Conservation (phyloP, 2,329 filamentous ascomycete genomes). For the Talaromyces sp. region DNA sequence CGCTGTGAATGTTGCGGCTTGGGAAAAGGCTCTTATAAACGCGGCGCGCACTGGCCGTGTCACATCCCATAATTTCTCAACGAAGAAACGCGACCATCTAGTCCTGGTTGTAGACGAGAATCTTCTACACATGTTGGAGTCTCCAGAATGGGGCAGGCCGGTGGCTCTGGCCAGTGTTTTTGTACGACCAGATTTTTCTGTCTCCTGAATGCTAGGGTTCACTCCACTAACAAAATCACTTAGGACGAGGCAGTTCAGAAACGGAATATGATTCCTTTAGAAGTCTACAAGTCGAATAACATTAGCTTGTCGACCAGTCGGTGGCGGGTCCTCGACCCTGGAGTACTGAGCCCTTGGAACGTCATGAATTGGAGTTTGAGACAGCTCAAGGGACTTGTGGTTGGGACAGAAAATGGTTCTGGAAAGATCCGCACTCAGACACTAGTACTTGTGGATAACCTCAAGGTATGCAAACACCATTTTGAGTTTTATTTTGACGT, state of each 20-base stretch:
- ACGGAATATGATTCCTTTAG: slow-evolving; percentile 66
- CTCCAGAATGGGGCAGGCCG: slow-evolving; percentile 74
- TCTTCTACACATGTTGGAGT: slow-evolving; percentile 69
- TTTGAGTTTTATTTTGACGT: slow-evolving; percentile 15
- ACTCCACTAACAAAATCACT: not conserved
- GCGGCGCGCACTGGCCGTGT: slow-evolving; percentile 64
- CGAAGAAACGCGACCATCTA: slow-evolving; percentile 45
- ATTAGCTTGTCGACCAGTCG: slow-evolving; percentile 69
- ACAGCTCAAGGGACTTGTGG: slow-evolving; percentile 59
- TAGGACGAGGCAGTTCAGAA: slow-evolving; percentile 66
- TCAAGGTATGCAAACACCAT: slow-evolving; percentile 46
- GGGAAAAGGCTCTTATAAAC: slow-evolving; percentile 69
- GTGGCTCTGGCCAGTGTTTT: slow-evolving; percentile 76
- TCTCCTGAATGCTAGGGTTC: not conserved
- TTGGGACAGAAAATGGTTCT: slow-evolving; percentile 39
- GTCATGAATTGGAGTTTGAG: slow-evolving; percentile 72
- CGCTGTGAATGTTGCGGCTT: slow-evolving; percentile 72
- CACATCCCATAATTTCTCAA: slow-evolving; percentile 30
- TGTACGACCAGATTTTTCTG: slow-evolving; percentile 31
- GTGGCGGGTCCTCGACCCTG: slow-evolving; percentile 53
- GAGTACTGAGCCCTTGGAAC: slow-evolving; percentile 59
- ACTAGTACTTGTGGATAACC: slow-evolving; percentile 53
- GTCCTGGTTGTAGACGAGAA: slow-evolving; percentile 55
- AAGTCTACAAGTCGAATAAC: slow-evolving; percentile 62
- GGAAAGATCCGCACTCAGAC: slow-evolving; percentile 38